These are phyloP conservation scores for Tetraselmis striata DNA, from an alignment of 139 green algal species.

Conservation along the genomic window DNA sequence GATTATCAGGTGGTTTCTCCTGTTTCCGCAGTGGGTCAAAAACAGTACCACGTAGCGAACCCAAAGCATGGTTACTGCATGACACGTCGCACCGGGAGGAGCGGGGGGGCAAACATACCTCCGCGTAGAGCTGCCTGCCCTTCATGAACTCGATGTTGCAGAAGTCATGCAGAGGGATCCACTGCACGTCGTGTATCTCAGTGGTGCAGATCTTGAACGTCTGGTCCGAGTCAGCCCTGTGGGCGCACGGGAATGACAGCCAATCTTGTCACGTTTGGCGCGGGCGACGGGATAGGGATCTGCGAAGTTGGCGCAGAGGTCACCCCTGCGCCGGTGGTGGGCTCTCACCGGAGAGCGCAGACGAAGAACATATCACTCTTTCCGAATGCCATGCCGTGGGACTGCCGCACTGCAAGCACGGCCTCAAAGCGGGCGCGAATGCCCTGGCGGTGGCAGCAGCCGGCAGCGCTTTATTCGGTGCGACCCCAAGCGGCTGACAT, in stretches of 20 bases:
- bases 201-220: neutral
- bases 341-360: conserved; percentile 10
- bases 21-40: too few relatives aligned
- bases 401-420: conserved; percentile 66
- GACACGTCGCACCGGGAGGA: too few relatives aligned
- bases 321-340: too few relatives aligned
- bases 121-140: neutral
- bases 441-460: too few relatives aligned
- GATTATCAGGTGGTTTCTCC: too few relatives aligned
- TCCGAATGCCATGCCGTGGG: conserved; percentile 70
- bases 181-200: conserved; percentile 10
- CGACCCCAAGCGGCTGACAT: conserved; percentile 9
- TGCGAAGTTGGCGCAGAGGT: too few relatives aligned
- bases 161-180: conserved; percentile 10
- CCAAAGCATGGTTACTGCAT: too few relatives aligned
- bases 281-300: too few relatives aligned
- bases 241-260: too few relatives aligned
- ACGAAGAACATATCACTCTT: conserved; percentile 80
- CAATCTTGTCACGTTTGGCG: too few relatives aligned
- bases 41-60: too few relatives aligned
- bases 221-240: neutral
- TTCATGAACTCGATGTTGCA: conserved; percentile 6
- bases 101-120: neutral
- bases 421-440: conserved; percentile 45
- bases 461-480: too few relatives aligned